Percentiles rank a stretch among this genome's conserved stretches.
These are phyloP conservation scores for Phanerochaete carnosa DNA, from an alignment of 768 basidiomycete genomes.

Conservation along the genomic window DNA sequence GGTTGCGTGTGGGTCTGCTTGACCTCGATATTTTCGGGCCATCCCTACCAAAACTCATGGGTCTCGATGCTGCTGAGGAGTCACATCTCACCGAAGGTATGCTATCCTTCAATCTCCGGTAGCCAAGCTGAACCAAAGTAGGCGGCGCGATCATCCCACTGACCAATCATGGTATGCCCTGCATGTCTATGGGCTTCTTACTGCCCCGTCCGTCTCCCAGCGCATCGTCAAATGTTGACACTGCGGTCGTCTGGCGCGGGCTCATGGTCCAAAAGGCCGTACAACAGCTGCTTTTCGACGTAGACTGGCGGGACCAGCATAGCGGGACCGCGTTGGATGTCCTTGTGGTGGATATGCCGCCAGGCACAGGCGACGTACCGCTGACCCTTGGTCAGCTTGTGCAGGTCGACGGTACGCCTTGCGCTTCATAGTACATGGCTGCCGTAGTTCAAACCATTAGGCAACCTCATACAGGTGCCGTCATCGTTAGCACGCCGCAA, in stretches of 20 bases:
- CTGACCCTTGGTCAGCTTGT: constrained; percentile 89
- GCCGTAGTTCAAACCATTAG: background rate
- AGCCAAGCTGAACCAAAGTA: background rate
- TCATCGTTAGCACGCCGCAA: constrained; percentile 95
- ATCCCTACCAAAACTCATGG: constrained; percentile 90
- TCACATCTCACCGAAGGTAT: constrained; percentile 71
- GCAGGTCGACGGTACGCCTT: constrained; percentile 68
- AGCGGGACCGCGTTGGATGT: constrained; percentile 61
- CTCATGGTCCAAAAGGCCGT: constrained; percentile 99
- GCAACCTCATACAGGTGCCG: constrained; percentile 58
- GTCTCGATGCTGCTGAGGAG: constrained; percentile 73
- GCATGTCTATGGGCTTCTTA: constrained; percentile 98
- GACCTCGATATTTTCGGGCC: constrained; percentile 98
- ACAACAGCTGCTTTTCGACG: constrained; percentile 93
- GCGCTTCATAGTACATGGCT: background rate
- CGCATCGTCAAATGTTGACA: constrained; percentile 55
- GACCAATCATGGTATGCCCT: constrained; percentile 83
- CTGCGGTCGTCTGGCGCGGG: constrained; percentile 91
- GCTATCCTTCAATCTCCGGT: constrained; percentile 17
- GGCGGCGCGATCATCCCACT: constrained; percentile 81
- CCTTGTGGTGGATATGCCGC: constrained; percentile 93
- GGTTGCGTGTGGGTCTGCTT: constrained; percentile 72
- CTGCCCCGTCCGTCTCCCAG: constrained; percentile 51
- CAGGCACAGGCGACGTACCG: constrained; percentile 95
- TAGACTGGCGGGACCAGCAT: constrained; percentile 68